These are phyloP conservation scores for Tarenaya hassleriana DNA, from an alignment of 345 rosid genomes.

Conservation along the genomic window DNA sequence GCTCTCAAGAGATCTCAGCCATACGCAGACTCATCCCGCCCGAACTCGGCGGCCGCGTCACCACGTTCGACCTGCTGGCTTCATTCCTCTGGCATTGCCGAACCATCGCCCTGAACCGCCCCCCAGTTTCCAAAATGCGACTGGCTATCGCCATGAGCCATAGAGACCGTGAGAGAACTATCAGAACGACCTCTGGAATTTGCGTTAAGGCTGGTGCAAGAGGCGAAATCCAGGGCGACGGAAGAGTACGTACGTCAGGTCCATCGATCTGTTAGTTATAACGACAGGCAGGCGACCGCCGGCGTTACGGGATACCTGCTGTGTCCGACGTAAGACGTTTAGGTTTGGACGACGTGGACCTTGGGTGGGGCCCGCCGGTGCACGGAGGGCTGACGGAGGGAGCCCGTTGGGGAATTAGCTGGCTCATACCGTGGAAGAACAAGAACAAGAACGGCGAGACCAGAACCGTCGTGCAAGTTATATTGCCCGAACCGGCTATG, in stretches of 20 bases:
- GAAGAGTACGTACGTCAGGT: slow-evolving; percentile 53
- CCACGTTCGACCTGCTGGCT: slow-evolving; percentile 21
- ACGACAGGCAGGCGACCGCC: slow-evolving; percentile 43
- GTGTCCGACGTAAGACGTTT: slow-evolving; percentile 36
- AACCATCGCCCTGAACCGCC: slow-evolving; percentile 24
- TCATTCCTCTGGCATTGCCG: slow-evolving; percentile 36
- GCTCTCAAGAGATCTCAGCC: slow-evolving; percentile 18
- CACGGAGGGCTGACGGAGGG: slow-evolving; percentile 32
- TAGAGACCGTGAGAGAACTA: slow-evolving; percentile 23
- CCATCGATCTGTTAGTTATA: slow-evolving; percentile 41
- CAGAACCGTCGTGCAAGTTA: slow-evolving; percentile 39
- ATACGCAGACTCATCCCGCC: slow-evolving; percentile 25
- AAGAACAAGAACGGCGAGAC: slow-evolving; percentile 32
- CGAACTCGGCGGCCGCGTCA: slow-evolving; percentile 8
- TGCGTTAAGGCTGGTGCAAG: slow-evolving; percentile 28
- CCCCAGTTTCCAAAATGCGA: slow-evolving; percentile 26
- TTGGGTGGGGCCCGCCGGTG: slow-evolving; percentile 53
- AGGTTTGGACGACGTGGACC: slow-evolving; percentile 33
- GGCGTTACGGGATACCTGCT: slow-evolving; percentile 25
- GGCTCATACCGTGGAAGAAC: slow-evolving; percentile 25
- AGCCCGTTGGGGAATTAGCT: slow-evolving; percentile 23
- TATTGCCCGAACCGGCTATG: slow-evolving; percentile 44
- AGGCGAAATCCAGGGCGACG: slow-evolving; percentile 29
- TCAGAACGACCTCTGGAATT: slow-evolving; percentile 24
- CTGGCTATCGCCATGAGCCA: slow-evolving; percentile 27